Base-by-base conservation (phyloP, 2,329 filamentous ascomycete genomes). In the Domatiomyces catenatus region DNA sequence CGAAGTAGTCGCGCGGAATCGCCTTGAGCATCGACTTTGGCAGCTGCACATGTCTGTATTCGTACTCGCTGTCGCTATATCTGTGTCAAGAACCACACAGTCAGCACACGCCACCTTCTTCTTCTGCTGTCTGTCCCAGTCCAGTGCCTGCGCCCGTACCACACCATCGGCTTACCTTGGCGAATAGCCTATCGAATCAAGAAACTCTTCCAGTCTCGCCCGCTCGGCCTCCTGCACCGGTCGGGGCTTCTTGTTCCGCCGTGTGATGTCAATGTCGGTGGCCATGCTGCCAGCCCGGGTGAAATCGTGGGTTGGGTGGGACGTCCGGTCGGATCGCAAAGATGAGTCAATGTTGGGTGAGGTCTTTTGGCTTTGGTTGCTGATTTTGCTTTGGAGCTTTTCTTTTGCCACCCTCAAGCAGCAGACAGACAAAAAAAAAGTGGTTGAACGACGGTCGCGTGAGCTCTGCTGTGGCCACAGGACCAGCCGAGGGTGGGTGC, bases 21-120 rank as follows among this genome's bases (percentile, higher is more conserved):
- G 80, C 84, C 71, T 96, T 96, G 57, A 98, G 81, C 92, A 98
- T 98, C 60, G 87, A 83, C 71, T 98, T 98, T 44, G 92, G 92
- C 26, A 98, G 80, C 69, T 95, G 89, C 52, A 98, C 92, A 69
- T 98, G 92, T 58, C 92, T 86, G 71, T 98, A 98, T 71, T 98
- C 92, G 69, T 82, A 94, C 68, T 92, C 80, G 69, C 79, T 82
- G 64, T 98, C 92, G 24, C 83, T 89, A 67, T 98, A 98, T 67
- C 92, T 96, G 48, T 19, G 32, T 6, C 32, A 39, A 15, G 32
- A 4, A 42, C 44, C 44, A 45, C 2, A 10, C 42, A 36, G 48
- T 39, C 10, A 39, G 32, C 32, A 15, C 22, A 47, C 47, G 47
- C n/a, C n/a, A n/a, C n/a, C n/a, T n/a, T n/a, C n/a, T n/a, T n/a